Percentiles rank a stretch among this genome's conserved stretches.
These are phyloP conservation scores for Setomelanomma holmii DNA, from an alignment of 2,329 filamentous ascomycete genomes.

Conservation along the genomic window DNA sequence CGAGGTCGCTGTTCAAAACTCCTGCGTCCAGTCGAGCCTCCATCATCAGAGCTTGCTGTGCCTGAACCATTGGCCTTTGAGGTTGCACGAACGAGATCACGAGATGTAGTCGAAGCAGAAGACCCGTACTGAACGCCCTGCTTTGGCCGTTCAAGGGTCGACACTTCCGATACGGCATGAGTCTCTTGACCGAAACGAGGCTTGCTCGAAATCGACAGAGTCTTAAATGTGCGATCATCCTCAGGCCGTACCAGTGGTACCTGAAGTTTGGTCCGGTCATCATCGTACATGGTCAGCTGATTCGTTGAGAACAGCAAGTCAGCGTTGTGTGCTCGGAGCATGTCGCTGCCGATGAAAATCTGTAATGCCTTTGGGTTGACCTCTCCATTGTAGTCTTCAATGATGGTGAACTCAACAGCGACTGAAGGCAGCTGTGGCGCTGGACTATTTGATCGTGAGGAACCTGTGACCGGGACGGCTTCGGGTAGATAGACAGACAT, in stretches of 20 bases:
- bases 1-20: slow-evolving; percentile 43
- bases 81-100: slow-evolving; percentile 9
- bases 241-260: slow-evolving; percentile 93
- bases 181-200: slow-evolving; percentile 4
- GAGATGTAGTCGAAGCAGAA: not conserved
- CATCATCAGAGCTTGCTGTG: slow-evolving; percentile 38
- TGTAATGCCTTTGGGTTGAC: slow-evolving; percentile 71
- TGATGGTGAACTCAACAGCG: slow-evolving; percentile 78
- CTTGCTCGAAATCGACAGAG: slow-evolving; percentile 67
- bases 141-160: slow-evolving; percentile 8
- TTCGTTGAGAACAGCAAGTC: slow-evolving; percentile 94
- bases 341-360: slow-evolving; percentile 89
- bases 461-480: slow-evolving; percentile 79
- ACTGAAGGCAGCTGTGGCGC: slow-evolving; percentile 83
- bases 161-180: slow-evolving; percentile 6
- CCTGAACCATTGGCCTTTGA: slow-evolving; percentile 21
- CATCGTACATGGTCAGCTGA: slow-evolving; percentile 83
- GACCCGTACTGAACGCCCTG: slow-evolving; percentile 6
- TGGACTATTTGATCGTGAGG: slow-evolving; percentile 75
- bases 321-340: slow-evolving; percentile 82
- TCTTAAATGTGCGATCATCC: slow-evolving; percentile 80
- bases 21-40: slow-evolving; percentile 31
- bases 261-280: slow-evolving; percentile 84
- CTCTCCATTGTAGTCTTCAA: slow-evolving; percentile 61
- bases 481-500: slow-evolving; percentile 89